Conservation (phyloP, 805 yeast genomes). For the Metschnikowia koreensis region DNA sequence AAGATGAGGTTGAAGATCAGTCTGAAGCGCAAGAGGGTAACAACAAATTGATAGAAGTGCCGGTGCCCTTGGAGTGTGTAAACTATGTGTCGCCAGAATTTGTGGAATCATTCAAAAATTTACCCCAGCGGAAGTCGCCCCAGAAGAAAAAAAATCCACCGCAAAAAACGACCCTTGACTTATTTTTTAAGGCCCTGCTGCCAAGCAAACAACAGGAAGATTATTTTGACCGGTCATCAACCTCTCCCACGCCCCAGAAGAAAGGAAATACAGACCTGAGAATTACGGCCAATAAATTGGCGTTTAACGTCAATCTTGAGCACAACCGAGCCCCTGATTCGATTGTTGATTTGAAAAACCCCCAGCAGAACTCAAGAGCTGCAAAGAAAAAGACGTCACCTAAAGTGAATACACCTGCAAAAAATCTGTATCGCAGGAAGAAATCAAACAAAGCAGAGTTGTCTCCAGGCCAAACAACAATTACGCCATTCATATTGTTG, state of each 20-base stretch:
- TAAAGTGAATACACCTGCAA: background rate
- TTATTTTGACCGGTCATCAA: background rate
- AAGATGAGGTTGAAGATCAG: background rate
- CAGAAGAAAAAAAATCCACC: constrained; percentile 17
- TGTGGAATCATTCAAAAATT: constrained; percentile 14
- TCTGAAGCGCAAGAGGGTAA: constrained; percentile 8
- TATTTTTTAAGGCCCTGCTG: constrained; percentile 14
- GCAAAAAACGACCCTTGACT: constrained; percentile 30
- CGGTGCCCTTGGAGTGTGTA: constrained; percentile 22
- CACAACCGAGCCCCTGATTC: background rate
- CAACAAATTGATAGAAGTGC: constrained; percentile 9
- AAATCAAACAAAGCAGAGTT: constrained; percentile 7
- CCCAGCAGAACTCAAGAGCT: background rate
- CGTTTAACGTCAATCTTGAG: background rate
- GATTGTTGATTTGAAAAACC: background rate
- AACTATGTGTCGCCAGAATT: constrained; percentile 14
- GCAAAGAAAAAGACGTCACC: background rate
- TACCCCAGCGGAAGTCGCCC: constrained; percentile 14
- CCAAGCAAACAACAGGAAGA: constrained; percentile 1
- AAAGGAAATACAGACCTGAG: background rate
- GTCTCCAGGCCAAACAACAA: constrained; percentile 20
- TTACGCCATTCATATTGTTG: constrained; percentile 17
- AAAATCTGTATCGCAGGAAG: constrained; percentile 9
- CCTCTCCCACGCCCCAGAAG: background rate
- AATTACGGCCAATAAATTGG: background rate